Base-by-base conservation (phyloP, 176 grass and related monocot species). In the Neostapfia colusana region DNA sequence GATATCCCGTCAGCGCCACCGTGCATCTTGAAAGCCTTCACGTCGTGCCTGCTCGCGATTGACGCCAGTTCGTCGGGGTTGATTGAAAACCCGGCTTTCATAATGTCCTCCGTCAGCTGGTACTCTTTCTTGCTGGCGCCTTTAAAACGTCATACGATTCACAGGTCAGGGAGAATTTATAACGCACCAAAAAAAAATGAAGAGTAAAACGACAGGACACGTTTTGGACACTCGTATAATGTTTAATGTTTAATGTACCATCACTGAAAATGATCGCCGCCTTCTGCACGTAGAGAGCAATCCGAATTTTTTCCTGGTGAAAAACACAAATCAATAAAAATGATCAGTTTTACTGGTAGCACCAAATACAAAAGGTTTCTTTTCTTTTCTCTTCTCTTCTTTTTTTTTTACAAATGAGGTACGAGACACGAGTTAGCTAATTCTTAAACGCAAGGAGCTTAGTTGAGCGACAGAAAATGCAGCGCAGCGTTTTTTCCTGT, bases 61-160 rank as follows among this genome's bases (percentile, higher is more conserved):
- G 84, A 86, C 82, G 91, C 89, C 77, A 98, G 20, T 83, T 98
- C 95, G 75, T 98, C 89, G 14, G 95, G 91, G 23, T 82, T 92
- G 25, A 98, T 86, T 0, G 80, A 86, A 78, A 82, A 98, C 38
- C 91, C 70, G 79, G 91, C 91, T 67, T 93, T 88, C 60, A 67
- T 86, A 23, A 94, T 84, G 26, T 94, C 91, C 26, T 93, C 87
- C 21, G 87, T 85, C 62, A 94, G 73, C 12, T 81, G 74, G 62
- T 90, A 86, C n/a, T 92, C 95, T 48, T 69, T 83, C 48, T 74
- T 86, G 12, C 36, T 88, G 67, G 44, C 74, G 74, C 89, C 91
- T 98, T 81, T 71, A 66, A 66, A 31, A 45, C 57, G 63, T 46
- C 34, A 40, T 14, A 54, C 51, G 6, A 42, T 60, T 78, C 0